Evolutionary conservation across 2,329 filamentous ascomycete species (phyloP).

Genomic region (Trichoderma polysporum): DNA sequence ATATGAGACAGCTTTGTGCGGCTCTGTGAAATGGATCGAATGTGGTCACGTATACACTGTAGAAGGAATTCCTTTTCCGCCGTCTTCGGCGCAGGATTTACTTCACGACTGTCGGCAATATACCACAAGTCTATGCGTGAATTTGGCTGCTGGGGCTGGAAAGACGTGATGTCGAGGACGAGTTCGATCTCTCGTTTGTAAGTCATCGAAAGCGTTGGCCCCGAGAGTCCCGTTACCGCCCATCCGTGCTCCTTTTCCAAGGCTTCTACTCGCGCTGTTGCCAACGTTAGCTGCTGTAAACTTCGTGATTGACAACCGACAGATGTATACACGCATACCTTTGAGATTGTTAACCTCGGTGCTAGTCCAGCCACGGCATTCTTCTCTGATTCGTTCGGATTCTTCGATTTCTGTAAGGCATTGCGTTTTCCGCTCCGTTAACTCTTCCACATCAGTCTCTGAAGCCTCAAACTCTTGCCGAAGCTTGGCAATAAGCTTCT

Average conservation of each 20-base stretch:
- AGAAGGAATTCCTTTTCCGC: conserved; percentile 74
- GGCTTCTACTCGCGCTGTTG: conserved; percentile 59
- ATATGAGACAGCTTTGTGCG: conserved; percentile 57
- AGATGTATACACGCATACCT: conserved; percentile 47
- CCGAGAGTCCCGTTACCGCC: conserved; percentile 65
- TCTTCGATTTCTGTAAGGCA: conserved; percentile 74
- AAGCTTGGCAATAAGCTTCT: conserved; percentile 63
- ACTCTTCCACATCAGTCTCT: conserved; percentile 60
- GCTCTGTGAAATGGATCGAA: conserved; percentile 61
- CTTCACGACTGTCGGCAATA: conserved; percentile 58
- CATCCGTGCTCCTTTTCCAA: conserved; percentile 69
- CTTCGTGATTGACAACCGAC: not conserved
- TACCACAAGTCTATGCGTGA: conserved; percentile 68
- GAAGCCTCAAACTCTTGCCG: conserved; percentile 66
- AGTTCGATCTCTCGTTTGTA: conserved; percentile 72
- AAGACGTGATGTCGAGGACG: conserved; percentile 66
- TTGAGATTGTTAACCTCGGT: conserved; percentile 78
- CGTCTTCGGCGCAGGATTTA: conserved; percentile 55
- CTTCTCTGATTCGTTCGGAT: conserved; percentile 79
- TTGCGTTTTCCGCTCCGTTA: conserved; percentile 65
- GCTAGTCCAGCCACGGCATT: conserved; percentile 85
- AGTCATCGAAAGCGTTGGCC: conserved; percentile 67
- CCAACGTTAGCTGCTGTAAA: conserved; percentile 37
- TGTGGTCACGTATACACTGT: conserved; percentile 66
- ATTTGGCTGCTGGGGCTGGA: conserved; percentile 49